Evolutionary conservation across 2,329 filamentous ascomycete species (phyloP).

Genomic region (Aspergillus arachidicola): DNA sequence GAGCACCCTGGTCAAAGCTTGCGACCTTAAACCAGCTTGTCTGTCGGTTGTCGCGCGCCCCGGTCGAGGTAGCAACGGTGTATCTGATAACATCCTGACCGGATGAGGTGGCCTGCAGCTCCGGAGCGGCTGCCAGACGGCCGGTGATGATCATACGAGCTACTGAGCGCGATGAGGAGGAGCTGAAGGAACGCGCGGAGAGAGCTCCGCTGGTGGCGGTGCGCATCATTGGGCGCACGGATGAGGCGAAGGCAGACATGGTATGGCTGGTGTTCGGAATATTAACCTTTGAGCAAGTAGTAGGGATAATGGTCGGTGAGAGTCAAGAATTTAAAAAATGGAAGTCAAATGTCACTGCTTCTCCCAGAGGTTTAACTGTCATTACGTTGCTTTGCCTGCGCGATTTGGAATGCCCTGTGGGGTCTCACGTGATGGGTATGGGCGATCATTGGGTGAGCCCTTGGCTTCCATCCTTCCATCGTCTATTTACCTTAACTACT

Average conservation of each 20-base stretch:
- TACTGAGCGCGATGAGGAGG: constrained; percentile 60
- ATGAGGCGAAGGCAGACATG: constrained; percentile 55
- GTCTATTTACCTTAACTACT: not conserved
- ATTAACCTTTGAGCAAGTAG: not conserved
- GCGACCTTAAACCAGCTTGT: constrained; percentile 85
- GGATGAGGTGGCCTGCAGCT: constrained; percentile 68
- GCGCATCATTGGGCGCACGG: constrained; percentile 53
- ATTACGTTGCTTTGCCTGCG: constrained; percentile 4
- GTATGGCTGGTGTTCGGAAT: not conserved
- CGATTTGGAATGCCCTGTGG: not conserved
- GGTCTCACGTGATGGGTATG: constrained; percentile 8
- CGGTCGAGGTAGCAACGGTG: constrained; percentile 69
- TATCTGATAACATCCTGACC: constrained; percentile 79
- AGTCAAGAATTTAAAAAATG: not conserved
- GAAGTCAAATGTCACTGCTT: not conserved
- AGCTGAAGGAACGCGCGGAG: constrained; percentile 72
- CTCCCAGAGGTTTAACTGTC: not conserved
- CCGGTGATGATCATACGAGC: constrained; percentile 87
- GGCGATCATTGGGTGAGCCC: not conserved
- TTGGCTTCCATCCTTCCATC: not conserved
- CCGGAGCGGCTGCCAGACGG: constrained; percentile 77
- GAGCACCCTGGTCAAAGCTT: constrained; percentile 68
- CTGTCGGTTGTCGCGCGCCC: constrained; percentile 68
- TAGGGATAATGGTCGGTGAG: not conserved
- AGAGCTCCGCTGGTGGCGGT: constrained; percentile 42